Evolutionary conservation across 352 stramenopile species (phyloP), one percentile per base, ranked within the genome.

Genomic region (Phytophthora sp.): DNA sequence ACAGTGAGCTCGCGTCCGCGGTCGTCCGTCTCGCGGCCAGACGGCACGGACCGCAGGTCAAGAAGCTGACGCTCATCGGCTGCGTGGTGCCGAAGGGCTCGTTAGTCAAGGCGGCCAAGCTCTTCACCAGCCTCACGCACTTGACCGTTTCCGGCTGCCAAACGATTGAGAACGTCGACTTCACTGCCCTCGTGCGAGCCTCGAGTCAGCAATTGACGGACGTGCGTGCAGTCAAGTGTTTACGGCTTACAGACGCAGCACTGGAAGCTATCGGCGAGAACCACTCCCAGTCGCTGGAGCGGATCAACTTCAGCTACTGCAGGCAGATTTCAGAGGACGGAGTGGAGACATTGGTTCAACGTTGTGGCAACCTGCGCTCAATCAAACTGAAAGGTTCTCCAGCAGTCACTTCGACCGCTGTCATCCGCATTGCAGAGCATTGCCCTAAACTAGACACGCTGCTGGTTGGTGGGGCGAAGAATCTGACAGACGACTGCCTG

Each of bases 221-320:
- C 46, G 69, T 91, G 18, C 62, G 74, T 9, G 79, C 77, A 0
- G 66, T 83, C 27, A 82, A 82, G 41, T 91, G 82, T 41, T 65
- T 84, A 26, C 50, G 79, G 50, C 72, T 88, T 13, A 85, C 81
- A 11, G 69, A 88, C 39, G 41, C 26, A 8, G 38, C 74, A 5
- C 61, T 90, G 4, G n/a, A 55, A 13, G 57, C 44, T 5, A 56
- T 78, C 0, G 63, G 60, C 17, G 13, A 44, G 4, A 43, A 54
- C 35, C 76, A 88, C 32, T 69, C 57, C 0, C 37, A 74, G 59
- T 77, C 65, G 27, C 54, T 88, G 5, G 18, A 78, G 24, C 62
- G 62, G 15, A 54, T 90, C 37, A 78, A 88, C 45, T 83, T 90
- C 20, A 90, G 81, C 37, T 69, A 87, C 53, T 88, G 79, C 54